Conservation (phyloP, 1,284 basidiomycete species). For the Cutaneotrichosporon arboriforme region DNA sequence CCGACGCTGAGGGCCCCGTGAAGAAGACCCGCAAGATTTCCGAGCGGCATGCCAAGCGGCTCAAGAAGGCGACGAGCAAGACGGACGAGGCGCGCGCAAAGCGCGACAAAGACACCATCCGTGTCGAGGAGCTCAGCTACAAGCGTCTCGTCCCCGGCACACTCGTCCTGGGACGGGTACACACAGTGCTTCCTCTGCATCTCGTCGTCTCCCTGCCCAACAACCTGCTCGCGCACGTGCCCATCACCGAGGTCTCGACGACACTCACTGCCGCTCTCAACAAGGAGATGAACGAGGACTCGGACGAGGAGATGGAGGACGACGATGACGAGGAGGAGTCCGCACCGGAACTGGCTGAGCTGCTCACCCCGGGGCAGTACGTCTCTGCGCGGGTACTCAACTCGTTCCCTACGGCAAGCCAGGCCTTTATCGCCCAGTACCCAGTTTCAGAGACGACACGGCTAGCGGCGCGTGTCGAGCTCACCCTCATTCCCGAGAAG, state of each 20-base stretch:
- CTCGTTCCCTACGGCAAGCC: constrained; percentile 40
- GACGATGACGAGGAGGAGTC: constrained; percentile 46
- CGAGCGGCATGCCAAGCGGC: constrained; percentile 35
- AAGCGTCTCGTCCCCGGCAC: constrained; percentile 84
- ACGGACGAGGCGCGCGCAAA: constrained; percentile 50
- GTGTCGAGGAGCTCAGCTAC: constrained; percentile 85
- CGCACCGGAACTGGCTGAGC: constrained; percentile 63
- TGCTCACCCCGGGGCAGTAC: constrained; percentile 83
- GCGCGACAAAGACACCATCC: constrained; percentile 44
- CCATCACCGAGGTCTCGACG: constrained; percentile 88
- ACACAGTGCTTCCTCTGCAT: constrained; percentile 81
- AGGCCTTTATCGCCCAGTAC: constrained; percentile 46
- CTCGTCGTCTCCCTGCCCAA: constrained; percentile 90
- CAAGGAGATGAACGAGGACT: constrained; percentile 38
- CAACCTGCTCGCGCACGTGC: constrained; percentile 89
- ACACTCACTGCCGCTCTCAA: constrained; percentile 65
- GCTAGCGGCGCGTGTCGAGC: constrained; percentile 63
- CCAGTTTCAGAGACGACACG: constrained; percentile 44
- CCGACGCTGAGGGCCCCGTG: constrained; percentile 63
- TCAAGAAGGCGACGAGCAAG: constrained; percentile 50
- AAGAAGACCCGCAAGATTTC: constrained; percentile 31
- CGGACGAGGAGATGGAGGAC: constrained; percentile 49
- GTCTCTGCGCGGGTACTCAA: constrained; percentile 67
- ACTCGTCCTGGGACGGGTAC: constrained; percentile 78
- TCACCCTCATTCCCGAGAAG: constrained; percentile 75